Conservation (phyloP, 2,329 filamentous ascomycete species). For the Cordyceps javanica region DNA sequence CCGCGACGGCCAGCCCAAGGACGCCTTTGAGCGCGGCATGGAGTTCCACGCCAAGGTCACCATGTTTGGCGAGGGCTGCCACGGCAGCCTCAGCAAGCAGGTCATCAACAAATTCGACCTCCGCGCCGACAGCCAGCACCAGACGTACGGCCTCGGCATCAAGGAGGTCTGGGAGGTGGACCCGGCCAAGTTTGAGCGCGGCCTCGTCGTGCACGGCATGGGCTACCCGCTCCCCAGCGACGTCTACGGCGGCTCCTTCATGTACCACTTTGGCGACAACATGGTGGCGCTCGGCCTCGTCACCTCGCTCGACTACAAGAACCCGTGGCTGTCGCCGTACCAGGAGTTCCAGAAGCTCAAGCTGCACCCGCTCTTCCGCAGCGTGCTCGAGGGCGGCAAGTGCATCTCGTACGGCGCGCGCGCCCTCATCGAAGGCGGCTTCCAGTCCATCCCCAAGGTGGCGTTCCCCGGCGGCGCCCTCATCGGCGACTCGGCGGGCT, state of each 20-base stretch:
- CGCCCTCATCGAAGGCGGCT: slow-evolving; percentile 88
- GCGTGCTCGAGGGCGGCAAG: slow-evolving; percentile 88
- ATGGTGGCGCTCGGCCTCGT: slow-evolving; percentile 88
- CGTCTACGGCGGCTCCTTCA: slow-evolving; percentile 96
- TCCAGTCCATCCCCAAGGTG: slow-evolving; percentile 95
- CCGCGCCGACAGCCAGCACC: slow-evolving; percentile 79
- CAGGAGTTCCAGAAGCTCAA: slow-evolving; percentile 98
- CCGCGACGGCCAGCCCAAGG: slow-evolving; percentile 77
- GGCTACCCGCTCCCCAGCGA: slow-evolving; percentile 84
- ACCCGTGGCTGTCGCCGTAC: slow-evolving; percentile 94
- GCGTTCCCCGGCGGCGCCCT: slow-evolving; percentile 93
- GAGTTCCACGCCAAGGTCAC: slow-evolving; percentile 93
- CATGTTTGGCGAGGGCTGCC: slow-evolving; percentile 89
- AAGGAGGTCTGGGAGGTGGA: slow-evolving; percentile 98
- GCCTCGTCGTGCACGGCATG: slow-evolving; percentile 81
- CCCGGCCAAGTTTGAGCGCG: slow-evolving; percentile 85
- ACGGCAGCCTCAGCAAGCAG: slow-evolving; percentile 92
- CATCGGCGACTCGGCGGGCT: slow-evolving; percentile 93
- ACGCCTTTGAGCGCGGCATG: slow-evolving; percentile 93
- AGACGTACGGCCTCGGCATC: slow-evolving; percentile 90
- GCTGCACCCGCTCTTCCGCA: slow-evolving; percentile 84
- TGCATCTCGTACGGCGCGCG: slow-evolving; percentile 95
- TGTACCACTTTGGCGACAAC: slow-evolving; percentile 99
- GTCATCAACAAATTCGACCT: slow-evolving; percentile 92
- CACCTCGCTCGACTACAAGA: slow-evolving; percentile 88